Base-by-base conservation (phyloP, 306 rosid species). In the Castanopsis chinensis region DNA sequence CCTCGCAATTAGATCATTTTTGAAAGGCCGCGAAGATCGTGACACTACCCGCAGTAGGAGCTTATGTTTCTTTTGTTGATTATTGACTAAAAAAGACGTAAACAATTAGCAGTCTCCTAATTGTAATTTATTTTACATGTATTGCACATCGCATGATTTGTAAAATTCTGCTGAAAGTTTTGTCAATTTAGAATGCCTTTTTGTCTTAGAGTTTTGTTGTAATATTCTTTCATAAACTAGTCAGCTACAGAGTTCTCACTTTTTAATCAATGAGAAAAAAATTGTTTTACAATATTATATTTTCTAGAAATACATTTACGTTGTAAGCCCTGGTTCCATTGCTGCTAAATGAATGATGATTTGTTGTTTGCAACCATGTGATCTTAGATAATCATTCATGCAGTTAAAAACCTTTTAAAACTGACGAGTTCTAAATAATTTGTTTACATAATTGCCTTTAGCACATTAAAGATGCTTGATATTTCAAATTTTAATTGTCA, bases 1-100 rank as follows among this genome's bases (percentile, higher is more conserved):
- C 86, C 98, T 96, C 68, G 99, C 98, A 13, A 85, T 83, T 52
- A 83, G 90, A 77, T 88, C 99, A 53, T 96, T 91, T 79, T 85
- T 88, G 79, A 91, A 83, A 86, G 99, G 99, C 53, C 81, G 83
- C 59, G 93, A 89, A 76, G 98, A 92, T 76, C 87, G 85, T 77
- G 98, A 91, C 41, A 71, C 33, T 69, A 60, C 82, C 8, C 82
- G 90, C 83, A 87, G 82, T 70, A 88, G 92, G 71, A 86, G 82
- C 57, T 41, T 70, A 0, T 87, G 93, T 89, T 86, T 85, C 70
- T 63, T 83, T 12, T 85, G 91, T 79, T 92, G 92, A 91, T 86
- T 69, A 23, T 23, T 19, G 60, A 71, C 53, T 70, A 5, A 69
- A 84, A 21, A 19, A 43, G 52, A 58, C 80, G 85, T 88, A 83